Evolutionary conservation across 2,329 filamentous ascomycete genomes (phyloP), one percentile per base, ranked within the genome.

Genomic region (Dactylellina leptospora): DNA sequence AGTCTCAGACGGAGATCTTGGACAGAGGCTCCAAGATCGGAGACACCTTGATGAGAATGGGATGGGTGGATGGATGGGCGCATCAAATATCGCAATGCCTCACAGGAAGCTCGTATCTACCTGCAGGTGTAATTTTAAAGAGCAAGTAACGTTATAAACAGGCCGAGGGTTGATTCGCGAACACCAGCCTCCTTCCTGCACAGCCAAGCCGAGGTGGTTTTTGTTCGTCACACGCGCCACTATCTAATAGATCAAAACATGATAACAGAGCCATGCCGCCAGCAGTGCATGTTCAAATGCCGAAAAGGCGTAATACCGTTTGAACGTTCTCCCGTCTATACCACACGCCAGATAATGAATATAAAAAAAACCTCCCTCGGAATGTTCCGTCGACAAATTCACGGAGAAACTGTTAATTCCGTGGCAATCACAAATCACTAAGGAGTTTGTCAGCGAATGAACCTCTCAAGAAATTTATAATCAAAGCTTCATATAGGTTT

Each of bases 21-120:
- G n/a, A n/a, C n/a, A n/a, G 50, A 63, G 56, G 42, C 56, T 70
- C 56, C 56, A 33, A 71, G 66, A 71, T 71, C 56, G 50, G 66
- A 51, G 45, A 51, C 50, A 56, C 30, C 51, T 47, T 28, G n/a
- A n/a, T n/a, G n/a, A n/a, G n/a, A n/a, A n/a, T n/a, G n/a, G n/a
- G n/a, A n/a, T n/a, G n/a, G n/a, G n/a, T 50, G 16, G 18, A 56
- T 11, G 8, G 20, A 20, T 18, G 9, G 13, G n/a, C n/a, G n/a
- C n/a, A n/a, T n/a, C n/a, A n/a, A n/a, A n/a, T n/a, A n/a, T 33
- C 20, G 13, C 42, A 45, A 16, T 48, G 44, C 44, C 44, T 48
- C 44, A 23, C 45, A 20, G 27, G 44, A 38, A 38, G 30, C 20
- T 36, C 36, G 25, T 45, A 63, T 55, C 59, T 55, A 55, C 48